Evolutionary conservation across 345 rosid species (phyloP).

Genomic region (Isatis tinctoria): DNA sequence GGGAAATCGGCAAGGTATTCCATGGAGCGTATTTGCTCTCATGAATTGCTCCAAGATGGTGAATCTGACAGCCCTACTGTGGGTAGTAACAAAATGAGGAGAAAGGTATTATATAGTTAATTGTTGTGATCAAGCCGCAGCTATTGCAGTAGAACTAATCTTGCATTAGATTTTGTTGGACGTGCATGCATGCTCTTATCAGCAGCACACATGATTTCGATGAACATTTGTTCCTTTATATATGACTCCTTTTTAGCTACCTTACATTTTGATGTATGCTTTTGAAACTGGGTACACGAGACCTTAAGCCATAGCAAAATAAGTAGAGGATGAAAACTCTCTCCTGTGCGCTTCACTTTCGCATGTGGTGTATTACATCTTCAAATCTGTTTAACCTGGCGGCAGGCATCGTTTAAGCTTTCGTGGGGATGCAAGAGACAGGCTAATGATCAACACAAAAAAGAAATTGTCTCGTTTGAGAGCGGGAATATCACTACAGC

Average conservation of each 20-base stretch:
- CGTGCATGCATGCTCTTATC: background rate
- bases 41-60: slow-evolving; percentile 72
- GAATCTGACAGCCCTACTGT: slow-evolving; percentile 33
- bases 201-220: background rate
- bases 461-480: slow-evolving; percentile 92
- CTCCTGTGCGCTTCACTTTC: background rate
- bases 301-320: background rate
- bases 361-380: background rate
- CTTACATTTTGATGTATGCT: background rate
- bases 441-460: slow-evolving; percentile 82
- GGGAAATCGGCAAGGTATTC: slow-evolving; percentile 39
- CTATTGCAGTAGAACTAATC: background rate
- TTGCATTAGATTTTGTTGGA: background rate
- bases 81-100: slow-evolving; percentile 44
- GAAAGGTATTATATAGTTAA: slow-evolving; percentile 53
- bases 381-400: slow-evolving; percentile 8
- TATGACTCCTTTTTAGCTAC: background rate
- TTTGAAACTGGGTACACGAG: background rate
- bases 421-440: slow-evolving; percentile 92
- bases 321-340: background rate
- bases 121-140: background rate
- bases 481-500: slow-evolving; percentile 91
- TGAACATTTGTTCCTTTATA: background rate
- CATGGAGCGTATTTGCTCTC: slow-evolving; percentile 71
- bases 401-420: slow-evolving; percentile 95